A percentile compares a stretch with the other conserved stretches of the same genome.
These are phyloP conservation scores for Xylaria sp. DNA, from an alignment of 2,329 filamentous ascomycete species.

Conservation along the genomic window DNA sequence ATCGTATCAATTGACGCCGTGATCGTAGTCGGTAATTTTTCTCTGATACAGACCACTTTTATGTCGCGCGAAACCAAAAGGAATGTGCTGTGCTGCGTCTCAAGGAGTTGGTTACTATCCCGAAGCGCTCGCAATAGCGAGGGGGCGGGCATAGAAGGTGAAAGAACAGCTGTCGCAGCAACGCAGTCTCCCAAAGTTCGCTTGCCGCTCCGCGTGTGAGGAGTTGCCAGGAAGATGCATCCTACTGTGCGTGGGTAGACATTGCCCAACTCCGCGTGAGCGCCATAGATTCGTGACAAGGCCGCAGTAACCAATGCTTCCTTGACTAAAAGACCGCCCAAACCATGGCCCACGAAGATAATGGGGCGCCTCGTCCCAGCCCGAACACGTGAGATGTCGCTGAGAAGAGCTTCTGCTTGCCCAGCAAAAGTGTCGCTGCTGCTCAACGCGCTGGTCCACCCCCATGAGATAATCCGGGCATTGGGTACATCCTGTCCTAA, in stretches of 20 bases:
- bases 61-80: slow-evolving; percentile 49
- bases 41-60: slow-evolving; percentile 47
- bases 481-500: slow-evolving; percentile 46
- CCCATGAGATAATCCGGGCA: slow-evolving; percentile 47
- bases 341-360: slow-evolving; percentile 48
- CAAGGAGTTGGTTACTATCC: slow-evolving; percentile 45
- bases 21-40: slow-evolving; percentile 45
- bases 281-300: slow-evolving; percentile 48
- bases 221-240: slow-evolving; percentile 49
- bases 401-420: slow-evolving; percentile 45
- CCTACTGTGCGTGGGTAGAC: slow-evolving; percentile 49
- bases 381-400: slow-evolving; percentile 46
- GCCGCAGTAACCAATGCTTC: slow-evolving; percentile 49
- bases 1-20: slow-evolving; percentile 40
- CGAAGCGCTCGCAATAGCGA: slow-evolving; percentile 43
- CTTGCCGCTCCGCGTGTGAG: slow-evolving; percentile 46
- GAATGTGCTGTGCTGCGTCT: slow-evolving; percentile 48
- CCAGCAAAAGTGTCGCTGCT: slow-evolving; percentile 45
- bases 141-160: slow-evolving; percentile 41
- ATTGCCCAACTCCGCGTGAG: slow-evolving; percentile 49
- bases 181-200: slow-evolving; percentile 48
- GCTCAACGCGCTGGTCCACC: slow-evolving; percentile 43
- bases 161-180: slow-evolving; percentile 45
- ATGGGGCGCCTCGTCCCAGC: slow-evolving; percentile 46
- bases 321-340: slow-evolving; percentile 49